Evolutionary conservation across 202 grass and related monocot species (phyloP).

Genomic region (Elaeis oleifera): DNA sequence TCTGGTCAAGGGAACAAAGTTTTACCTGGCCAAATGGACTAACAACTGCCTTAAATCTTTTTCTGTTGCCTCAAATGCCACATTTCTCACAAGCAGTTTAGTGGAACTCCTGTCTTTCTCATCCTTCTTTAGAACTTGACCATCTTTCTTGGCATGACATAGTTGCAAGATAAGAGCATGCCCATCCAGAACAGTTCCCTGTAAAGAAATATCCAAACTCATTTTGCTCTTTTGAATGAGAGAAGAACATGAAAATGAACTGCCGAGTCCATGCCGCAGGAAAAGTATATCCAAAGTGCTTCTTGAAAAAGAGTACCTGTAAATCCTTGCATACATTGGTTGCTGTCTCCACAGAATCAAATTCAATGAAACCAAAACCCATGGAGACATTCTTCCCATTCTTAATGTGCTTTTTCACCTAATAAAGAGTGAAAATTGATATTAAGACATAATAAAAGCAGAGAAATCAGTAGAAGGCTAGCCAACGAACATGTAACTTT

Average conservation of each 20-base stretch:
- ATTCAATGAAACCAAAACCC: slow-evolving; percentile 95
- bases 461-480: not conserved
- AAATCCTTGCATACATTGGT: slow-evolving; percentile 80
- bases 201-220: not conserved
- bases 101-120: slow-evolving; percentile 84
- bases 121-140: slow-evolving; percentile 44
- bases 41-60: slow-evolving; percentile 82
- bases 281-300: too few relatives aligned
- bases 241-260: not conserved
- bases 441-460: slow-evolving; percentile 15
- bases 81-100: slow-evolving; percentile 84
- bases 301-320: slow-evolving; percentile 28
- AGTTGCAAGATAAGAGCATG: slow-evolving; percentile 93
- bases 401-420: slow-evolving; percentile 90
- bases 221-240: not conserved
- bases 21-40: slow-evolving; percentile 96
- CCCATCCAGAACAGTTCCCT: slow-evolving; percentile 91
- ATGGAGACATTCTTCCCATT: slow-evolving; percentile 90
- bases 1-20: not conserved
- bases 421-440: slow-evolving; percentile 11
- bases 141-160: slow-evolving; percentile 70
- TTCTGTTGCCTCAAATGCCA: slow-evolving; percentile 82
- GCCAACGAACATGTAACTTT: slow-evolving; percentile 19
- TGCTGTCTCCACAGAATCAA: slow-evolving; percentile 88
- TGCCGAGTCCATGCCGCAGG: not conserved